Percentiles rank a stretch among this genome's conserved stretches.
phyloP scores from a whole-genome alignment of 768 basidiomycete genomes.

The Boletus speciosus region DNA sequence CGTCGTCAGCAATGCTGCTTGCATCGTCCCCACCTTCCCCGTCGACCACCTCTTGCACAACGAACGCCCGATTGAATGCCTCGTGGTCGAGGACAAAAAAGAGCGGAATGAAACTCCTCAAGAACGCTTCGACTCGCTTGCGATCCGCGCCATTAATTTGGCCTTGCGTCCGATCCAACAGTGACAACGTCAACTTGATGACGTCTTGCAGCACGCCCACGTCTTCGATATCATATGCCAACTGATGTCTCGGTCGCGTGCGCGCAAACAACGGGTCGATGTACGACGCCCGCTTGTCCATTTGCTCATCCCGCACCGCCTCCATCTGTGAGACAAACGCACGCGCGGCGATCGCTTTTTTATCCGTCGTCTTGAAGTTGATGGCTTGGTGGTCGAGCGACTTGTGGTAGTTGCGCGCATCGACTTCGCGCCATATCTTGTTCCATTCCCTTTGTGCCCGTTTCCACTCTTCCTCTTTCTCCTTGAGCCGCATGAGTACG shows the following conservation, averaged over 20 bases:
- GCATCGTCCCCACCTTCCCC: conserved; percentile 53
- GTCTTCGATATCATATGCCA: conserved; percentile 76
- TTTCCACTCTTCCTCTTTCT: conserved; percentile 99
- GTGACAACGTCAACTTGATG: conserved; percentile 84
- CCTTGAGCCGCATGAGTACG: conserved; percentile 83
- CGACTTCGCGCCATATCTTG: conserved; percentile 96
- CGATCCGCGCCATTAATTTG: conserved; percentile 71
- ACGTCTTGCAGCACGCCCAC: conserved; percentile 77
- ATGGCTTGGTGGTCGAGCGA: conserved; percentile 92
- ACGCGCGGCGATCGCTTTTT: conserved; percentile 75
- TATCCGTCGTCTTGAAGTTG: conserved; percentile 86
- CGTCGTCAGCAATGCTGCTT: conserved; percentile 35
- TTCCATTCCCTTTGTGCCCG: conserved; percentile 97
- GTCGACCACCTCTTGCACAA: conserved; percentile 59
- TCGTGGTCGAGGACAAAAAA: conserved; percentile 74
- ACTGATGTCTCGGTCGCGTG: conserved; percentile 69
- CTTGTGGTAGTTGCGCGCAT: conserved; percentile 90
- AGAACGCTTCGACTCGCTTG: conserved; percentile 76
- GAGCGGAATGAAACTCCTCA: conserved; percentile 72
- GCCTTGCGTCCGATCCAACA: conserved; percentile 83
- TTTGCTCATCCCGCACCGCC: conserved; percentile 77
- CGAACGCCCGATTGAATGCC: conserved; percentile 67
- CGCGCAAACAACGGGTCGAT: conserved; percentile 52
- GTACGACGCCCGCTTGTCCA: conserved; percentile 64
- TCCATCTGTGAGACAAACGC: conserved; percentile 83